Evolutionary conservation across 73 alveolate species (phyloP), one percentile per base, ranked within the genome.

Genomic region (Paramecium caudatum): DNA sequence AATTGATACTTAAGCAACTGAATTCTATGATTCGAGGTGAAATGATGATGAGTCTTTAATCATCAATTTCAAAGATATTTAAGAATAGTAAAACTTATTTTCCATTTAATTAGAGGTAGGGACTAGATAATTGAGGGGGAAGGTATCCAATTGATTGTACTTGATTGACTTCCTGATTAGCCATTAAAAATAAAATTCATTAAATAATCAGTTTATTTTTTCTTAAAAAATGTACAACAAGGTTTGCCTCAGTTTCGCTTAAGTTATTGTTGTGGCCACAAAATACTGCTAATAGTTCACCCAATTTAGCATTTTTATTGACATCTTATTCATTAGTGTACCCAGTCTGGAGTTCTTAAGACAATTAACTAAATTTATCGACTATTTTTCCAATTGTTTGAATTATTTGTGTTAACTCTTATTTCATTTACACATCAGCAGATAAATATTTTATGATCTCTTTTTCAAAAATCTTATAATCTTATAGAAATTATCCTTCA

Each of bases 261-360:
- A 65, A 1, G 34, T 65, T 65, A 13, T 15, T 65, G n/a, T 65
- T 65, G 8, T 65, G 83, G 27, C 83, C 83, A n/a, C 50, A 13
- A 33, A 12, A 9, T 12, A 65, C n/a, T 32, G 83, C 34, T 15
- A 65, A 12, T 5, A 65, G 34, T 4, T 65, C 3, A 13, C 33
- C 50, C 15, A 0, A 0, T 32, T 33, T 13, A 0, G 2, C 8
- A 7, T 65, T 13, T 65, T 3, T 30, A 25, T 17, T 65, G 27
- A 5, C 12, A 10, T 9, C 8, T 19, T 32, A 33, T 4, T 32
- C 34, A 25, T 33, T 2, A n/a, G 15, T 3, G 27, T 32, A 9
- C 3, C 30, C 0, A 19, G 83, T 36, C 17, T 2, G 27, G 3
- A 65, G 34, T 16, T 65, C 34, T 65, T 65, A 32, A 13, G 6